Conservation (phyloP, 1,139 yeast genomes). For the Kurtzmaniella quercitrusa region DNA sequence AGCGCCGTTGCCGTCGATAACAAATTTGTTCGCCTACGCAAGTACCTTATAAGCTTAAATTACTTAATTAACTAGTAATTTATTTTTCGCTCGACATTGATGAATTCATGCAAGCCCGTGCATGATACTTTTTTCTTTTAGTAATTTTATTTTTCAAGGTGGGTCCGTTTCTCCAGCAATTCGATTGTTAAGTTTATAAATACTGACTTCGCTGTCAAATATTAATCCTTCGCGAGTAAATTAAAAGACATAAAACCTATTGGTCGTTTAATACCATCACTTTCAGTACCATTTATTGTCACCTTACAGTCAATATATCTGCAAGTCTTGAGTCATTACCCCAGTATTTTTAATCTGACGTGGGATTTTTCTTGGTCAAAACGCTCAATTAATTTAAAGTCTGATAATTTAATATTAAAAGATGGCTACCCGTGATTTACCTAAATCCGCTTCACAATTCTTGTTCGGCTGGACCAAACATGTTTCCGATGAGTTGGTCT, state of each 20-base stretch:
- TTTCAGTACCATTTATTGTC: too few species aligned
- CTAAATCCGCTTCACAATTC: conserved; percentile 35
- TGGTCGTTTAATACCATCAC: too few species aligned
- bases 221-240: too few species aligned
- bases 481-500: conserved; percentile 33
- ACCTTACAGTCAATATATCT: too few species aligned
- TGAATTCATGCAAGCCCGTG: background rate
- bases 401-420: too few species aligned
- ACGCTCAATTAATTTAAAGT: too few species aligned
- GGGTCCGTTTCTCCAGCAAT: background rate
- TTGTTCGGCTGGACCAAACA: conserved; percentile 37
- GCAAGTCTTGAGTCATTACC: too few species aligned
- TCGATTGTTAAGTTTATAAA: background rate
- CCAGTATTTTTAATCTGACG: background rate
- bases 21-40: background rate
- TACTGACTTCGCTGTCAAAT: background rate
- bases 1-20: background rate
- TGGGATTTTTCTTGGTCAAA: too few species aligned
- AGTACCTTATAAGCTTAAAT: background rate
- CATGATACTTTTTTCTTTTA: background rate
- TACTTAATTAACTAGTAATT: background rate
- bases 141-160: background rate
- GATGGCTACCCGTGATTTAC: conserved; percentile 53
- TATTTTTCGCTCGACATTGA: background rate
- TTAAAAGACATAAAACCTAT: too few species aligned